phyloP scores from a whole-genome alignment of 2,329 filamentous ascomycete species.

The Aspergillus calidoustus region DNA sequence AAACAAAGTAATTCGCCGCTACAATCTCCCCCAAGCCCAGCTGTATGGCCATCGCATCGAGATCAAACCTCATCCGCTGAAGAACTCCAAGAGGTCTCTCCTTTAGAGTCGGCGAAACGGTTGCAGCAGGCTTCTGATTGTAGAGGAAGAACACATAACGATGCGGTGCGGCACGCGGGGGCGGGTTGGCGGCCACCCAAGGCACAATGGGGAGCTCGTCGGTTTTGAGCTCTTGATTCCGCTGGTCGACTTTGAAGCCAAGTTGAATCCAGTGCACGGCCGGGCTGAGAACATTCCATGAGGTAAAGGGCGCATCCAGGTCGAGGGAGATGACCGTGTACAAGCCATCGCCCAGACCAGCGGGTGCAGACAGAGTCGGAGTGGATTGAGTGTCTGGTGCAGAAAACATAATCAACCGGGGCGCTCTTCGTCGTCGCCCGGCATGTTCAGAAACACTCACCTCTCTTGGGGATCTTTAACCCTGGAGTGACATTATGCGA shows the following conservation, averaged over 20 bases:
- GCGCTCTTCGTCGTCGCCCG: not conserved
- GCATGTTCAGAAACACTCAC: not conserved
- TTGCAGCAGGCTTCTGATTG: too few relatives aligned
- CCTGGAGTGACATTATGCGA: not conserved
- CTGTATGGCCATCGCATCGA: too few relatives aligned
- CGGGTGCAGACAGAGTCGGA: not conserved
- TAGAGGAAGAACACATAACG: too few relatives aligned
- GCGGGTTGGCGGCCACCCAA: too few relatives aligned
- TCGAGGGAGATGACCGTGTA: conserved; percentile 1
- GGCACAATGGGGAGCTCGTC: too few relatives aligned
- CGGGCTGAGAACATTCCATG: not conserved
- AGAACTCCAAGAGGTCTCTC: too few relatives aligned
- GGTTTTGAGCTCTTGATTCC: too few relatives aligned
- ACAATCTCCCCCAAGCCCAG: too few relatives aligned
- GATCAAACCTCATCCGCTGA: too few relatives aligned
- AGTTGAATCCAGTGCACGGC: conserved; percentile 6
- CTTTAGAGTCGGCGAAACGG: too few relatives aligned
- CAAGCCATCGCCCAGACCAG: not conserved
- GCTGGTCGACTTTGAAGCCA: not conserved
- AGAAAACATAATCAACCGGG: not conserved
- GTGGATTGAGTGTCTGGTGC: not conserved
- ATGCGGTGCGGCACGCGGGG: too few relatives aligned
- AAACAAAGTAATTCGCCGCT: too few relatives aligned
- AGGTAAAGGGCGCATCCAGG: not conserved
- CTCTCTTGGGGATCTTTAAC: not conserved